Conservation (phyloP, 108 stramenopile genomes). For the Cyclostephanos invisitatus region DNA sequence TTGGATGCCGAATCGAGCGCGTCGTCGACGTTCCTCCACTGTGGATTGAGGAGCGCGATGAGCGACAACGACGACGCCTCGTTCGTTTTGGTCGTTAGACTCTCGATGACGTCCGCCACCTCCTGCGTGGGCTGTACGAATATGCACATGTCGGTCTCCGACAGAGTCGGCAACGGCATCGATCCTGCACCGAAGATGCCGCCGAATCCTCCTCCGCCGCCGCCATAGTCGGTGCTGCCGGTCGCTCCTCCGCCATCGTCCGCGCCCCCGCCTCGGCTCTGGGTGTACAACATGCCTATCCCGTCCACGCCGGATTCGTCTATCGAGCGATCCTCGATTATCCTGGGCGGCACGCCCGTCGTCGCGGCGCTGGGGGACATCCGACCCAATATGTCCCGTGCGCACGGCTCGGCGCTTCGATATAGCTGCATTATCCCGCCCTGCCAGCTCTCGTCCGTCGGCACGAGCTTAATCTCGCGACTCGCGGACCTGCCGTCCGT, state of each 20-base stretch:
- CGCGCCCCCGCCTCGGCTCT: constrained; percentile 28
- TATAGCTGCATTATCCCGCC: constrained; percentile 93
- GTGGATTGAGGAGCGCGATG: constrained; percentile 79
- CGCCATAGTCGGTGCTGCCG: neutral
- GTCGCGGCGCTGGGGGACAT: constrained; percentile 39
- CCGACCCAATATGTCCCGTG: constrained; percentile 59
- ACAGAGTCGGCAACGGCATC: constrained; percentile 37
- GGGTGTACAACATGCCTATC: constrained; percentile 73
- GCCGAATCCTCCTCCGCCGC: constrained; percentile 22
- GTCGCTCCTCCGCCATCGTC: neutral
- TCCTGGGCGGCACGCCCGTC: constrained; percentile 68
- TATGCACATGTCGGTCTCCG: constrained; percentile 61
- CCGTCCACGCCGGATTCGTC: constrained; percentile 92
- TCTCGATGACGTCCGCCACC: constrained; percentile 63
- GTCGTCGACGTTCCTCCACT: constrained; percentile 88
- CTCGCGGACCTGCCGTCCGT: constrained; percentile 2
- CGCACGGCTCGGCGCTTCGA: constrained; percentile 67
- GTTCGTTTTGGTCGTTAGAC: constrained; percentile 46
- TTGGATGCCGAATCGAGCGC: constrained; percentile 76
- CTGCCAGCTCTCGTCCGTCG: constrained; percentile 89
- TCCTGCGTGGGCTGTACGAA: constrained; percentile 88
- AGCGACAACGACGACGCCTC: constrained; percentile 29
- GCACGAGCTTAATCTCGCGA: constrained; percentile 59
- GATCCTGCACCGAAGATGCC: constrained; percentile 34
- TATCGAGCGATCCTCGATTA: constrained; percentile 79